phyloP scores from a whole-genome alignment of 805 yeast species.

The Jamesozyma lodderae region DNA sequence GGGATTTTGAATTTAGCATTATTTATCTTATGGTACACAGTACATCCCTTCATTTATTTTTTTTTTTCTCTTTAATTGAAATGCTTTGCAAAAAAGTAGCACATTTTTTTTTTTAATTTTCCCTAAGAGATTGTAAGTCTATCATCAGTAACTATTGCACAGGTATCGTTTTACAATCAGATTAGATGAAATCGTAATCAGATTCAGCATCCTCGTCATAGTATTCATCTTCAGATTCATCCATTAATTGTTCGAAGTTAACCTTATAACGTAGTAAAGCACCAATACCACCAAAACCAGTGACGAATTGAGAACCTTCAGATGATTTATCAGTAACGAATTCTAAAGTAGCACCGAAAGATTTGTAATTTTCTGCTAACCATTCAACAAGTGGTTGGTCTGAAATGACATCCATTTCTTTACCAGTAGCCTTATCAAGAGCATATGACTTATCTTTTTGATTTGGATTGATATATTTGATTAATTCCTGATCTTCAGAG shows the following conservation, averaged over 20 bases:
- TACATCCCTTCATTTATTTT: too few species aligned
- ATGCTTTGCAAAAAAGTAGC: too few species aligned
- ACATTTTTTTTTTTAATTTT: too few species aligned
- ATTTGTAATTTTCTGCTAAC: conserved; percentile 94
- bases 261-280: conserved; percentile 93
- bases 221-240: conserved; percentile 82
- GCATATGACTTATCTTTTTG: conserved; percentile 66
- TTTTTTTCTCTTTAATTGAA: too few species aligned
- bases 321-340: conserved; percentile 93
- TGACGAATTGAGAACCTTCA: conserved; percentile 97
- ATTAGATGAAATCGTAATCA: conserved; percentile 31
- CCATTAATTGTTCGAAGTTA: conserved; percentile 89
- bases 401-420: conserved; percentile 80
- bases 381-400: conserved; percentile 89
- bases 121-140: too few species aligned
- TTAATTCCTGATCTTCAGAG: conserved; percentile 65
- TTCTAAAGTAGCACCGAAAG: conserved; percentile 90
- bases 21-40: too few species aligned
- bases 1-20: too few species aligned
- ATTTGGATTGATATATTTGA: conserved; percentile 65
- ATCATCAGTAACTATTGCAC: too few species aligned
- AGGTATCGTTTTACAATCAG: too few species aligned
- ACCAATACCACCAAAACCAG: conserved; percentile 99
- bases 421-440: conserved; percentile 76
- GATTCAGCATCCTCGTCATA: conserved; percentile 51